These are phyloP conservation scores for Fusarium buharicum DNA, from an alignment of 2,329 filamentous ascomycete genomes.

Conservation along the genomic window DNA sequence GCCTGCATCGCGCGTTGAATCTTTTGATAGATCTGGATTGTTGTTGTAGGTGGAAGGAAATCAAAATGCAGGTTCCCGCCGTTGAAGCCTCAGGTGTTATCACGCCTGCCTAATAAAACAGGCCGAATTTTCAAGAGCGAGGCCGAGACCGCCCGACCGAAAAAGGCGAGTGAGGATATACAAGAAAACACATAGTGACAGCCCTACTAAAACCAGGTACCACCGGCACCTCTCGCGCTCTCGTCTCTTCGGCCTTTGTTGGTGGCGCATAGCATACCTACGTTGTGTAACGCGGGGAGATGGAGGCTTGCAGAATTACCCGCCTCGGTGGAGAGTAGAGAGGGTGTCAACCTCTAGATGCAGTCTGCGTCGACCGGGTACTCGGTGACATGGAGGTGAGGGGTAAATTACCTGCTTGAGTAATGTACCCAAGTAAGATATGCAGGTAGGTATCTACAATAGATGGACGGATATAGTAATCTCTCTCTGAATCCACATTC, in stretches of 20 bases:
- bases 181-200: background rate
- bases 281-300: slow-evolving; percentile 27
- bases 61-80: background rate
- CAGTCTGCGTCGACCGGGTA: slow-evolving; percentile 23
- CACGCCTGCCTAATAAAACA: background rate
- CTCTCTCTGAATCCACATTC: background rate
- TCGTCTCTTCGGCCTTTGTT: slow-evolving; percentile 24
- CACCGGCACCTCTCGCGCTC: slow-evolving; percentile 10
- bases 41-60: background rate
- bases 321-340: slow-evolving; percentile 24
- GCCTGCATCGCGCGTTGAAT: background rate
- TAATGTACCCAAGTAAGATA: background rate
- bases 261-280: slow-evolving; percentile 4
- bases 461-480: background rate
- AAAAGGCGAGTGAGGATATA: slow-evolving; percentile 1
- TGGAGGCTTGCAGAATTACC: slow-evolving; percentile 34
- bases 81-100: background rate
- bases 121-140: background rate
- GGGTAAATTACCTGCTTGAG: background rate
- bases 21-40: background rate
- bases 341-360: background rate
- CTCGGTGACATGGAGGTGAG: slow-evolving; percentile 29
- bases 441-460: background rate
- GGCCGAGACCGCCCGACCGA: slow-evolving; percentile 5
- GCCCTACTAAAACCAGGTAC: too few species aligned